These are phyloP conservation scores for Tylopilus vinaceipallidus DNA, from an alignment of 768 basidiomycete genomes.

Conservation along the genomic window DNA sequence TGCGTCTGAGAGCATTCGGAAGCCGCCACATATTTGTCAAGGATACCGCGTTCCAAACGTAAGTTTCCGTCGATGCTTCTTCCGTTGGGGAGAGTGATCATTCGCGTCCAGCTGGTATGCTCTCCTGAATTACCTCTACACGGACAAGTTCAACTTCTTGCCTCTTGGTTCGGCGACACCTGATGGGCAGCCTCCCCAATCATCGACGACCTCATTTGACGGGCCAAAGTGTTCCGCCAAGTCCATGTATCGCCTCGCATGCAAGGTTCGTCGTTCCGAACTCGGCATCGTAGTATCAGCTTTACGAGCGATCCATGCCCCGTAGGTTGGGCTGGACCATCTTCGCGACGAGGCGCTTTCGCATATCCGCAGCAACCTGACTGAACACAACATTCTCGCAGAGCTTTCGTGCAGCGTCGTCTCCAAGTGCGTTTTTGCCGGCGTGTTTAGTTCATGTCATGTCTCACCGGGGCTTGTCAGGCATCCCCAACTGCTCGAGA, in stretches of 20 bases:
- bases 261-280: slow-evolving; percentile 30
- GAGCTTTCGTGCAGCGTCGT: no score
- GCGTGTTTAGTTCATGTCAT: no score
- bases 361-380: no score
- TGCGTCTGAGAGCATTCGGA: slow-evolving; percentile 14
- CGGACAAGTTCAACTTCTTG: slow-evolving; percentile 31
- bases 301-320: no score
- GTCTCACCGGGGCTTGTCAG: no score
- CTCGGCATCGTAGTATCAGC: no score
- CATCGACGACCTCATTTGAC: slow-evolving; percentile 7
- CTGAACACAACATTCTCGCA: no score
- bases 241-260: slow-evolving; percentile 44
- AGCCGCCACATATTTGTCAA: slow-evolving; percentile 17
- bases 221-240: slow-evolving; percentile 37
- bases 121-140: slow-evolving; percentile 40
- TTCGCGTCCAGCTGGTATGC: slow-evolving; percentile 35
- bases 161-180: slow-evolving; percentile 24
- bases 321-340: no score
- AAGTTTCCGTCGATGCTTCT: not conserved
- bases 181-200: not conserved
- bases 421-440: no score
- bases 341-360: no score
- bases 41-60: slow-evolving; percentile 29
- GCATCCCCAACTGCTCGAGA: no score
- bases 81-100: not conserved